phyloP scores from a whole-genome alignment of 306 rosid genomes.

The Cucurbita argyrosperma region DNA sequence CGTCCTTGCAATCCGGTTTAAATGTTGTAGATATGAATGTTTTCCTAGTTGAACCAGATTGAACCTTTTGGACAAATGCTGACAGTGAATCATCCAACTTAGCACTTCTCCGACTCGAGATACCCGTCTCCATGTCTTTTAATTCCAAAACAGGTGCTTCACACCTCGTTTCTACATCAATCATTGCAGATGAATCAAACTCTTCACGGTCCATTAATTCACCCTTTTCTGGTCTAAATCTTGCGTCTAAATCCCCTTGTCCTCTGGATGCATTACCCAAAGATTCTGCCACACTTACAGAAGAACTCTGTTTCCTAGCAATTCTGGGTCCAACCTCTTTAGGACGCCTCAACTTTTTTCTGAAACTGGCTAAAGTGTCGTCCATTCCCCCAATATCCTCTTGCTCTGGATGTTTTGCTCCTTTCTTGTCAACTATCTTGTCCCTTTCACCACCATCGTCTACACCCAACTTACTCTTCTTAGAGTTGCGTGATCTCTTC shows the following conservation, averaged over 20 bases:
- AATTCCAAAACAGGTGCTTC: conserved; percentile 13
- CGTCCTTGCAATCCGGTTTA: conserved; percentile 24
- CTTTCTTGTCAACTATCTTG: conserved; percentile 20
- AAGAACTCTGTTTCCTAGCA: conserved; percentile 20
- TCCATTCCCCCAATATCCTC: conserved; percentile 61
- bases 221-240: conserved; percentile 9
- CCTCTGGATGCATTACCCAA: conserved; percentile 14
- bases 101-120: conserved; percentile 17
- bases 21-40: conserved; percentile 16
- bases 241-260: conserved; percentile 14
- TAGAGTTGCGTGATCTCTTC: conserved; percentile 36
- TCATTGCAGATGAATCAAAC: conserved; percentile 12
- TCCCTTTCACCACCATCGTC: conserved; percentile 26
- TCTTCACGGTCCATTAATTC: conserved; percentile 7
- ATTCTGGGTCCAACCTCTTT: conserved; percentile 54
- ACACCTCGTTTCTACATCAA: conserved; percentile 13
- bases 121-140: conserved; percentile 9
- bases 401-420: conserved; percentile 11
- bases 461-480: conserved; percentile 27
- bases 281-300: conserved; percentile 23
- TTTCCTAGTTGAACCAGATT: conserved; percentile 34
- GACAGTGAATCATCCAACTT: conserved; percentile 44
- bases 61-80: conserved; percentile 31
- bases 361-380: conserved; percentile 82
- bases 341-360: conserved; percentile 90